Evolutionary conservation across 2,329 filamentous ascomycete species (phyloP).

Genomic region (Exophiala sp.): DNA sequence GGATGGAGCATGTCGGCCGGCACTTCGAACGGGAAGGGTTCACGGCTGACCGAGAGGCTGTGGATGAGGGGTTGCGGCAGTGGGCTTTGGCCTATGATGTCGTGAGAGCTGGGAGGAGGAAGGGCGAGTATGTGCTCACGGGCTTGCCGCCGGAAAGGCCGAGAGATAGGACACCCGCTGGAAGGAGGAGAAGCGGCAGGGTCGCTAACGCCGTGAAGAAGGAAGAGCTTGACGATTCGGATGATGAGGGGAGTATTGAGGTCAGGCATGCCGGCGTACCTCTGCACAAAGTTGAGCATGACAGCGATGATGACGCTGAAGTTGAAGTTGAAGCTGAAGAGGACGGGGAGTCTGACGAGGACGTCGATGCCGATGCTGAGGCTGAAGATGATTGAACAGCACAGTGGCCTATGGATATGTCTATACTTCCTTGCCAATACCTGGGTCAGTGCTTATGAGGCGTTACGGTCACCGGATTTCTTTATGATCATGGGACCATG

Average conservation of each 20-base stretch:
- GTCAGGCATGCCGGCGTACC: neutral
- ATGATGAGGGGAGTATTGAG: neutral
- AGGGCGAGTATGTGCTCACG: conserved; percentile 18
- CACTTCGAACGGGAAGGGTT: conserved; percentile 66
- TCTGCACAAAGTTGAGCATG: neutral
- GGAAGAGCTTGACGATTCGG: conserved; percentile 1
- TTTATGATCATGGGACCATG: neutral
- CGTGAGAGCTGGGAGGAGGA: conserved; percentile 14
- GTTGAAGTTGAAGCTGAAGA: conserved; percentile 2
- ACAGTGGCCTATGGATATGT: too few relatives aligned
- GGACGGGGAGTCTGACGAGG: conserved; percentile 4
- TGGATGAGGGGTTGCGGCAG: conserved; percentile 41
- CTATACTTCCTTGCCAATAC: too few relatives aligned
- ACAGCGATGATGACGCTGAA: neutral
- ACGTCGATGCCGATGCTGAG: conserved; percentile 14
- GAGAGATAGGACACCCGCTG: neutral
- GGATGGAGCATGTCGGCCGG: conserved; percentile 82
- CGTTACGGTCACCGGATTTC: too few relatives aligned
- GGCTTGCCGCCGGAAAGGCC: conserved; percentile 8
- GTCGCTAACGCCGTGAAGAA: neutral
- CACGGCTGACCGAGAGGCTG: conserved; percentile 27
- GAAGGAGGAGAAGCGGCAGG: conserved; percentile 9
- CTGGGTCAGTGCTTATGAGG: too few relatives aligned
- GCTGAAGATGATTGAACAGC: conserved; percentile 1
- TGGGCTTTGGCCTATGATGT: conserved; percentile 39